A percentile compares a stretch with the other conserved stretches of the same genome.
Conservation (phyloP, 2,329 filamentous ascomycete genomes). For the Claviceps humidiphila region DNA sequence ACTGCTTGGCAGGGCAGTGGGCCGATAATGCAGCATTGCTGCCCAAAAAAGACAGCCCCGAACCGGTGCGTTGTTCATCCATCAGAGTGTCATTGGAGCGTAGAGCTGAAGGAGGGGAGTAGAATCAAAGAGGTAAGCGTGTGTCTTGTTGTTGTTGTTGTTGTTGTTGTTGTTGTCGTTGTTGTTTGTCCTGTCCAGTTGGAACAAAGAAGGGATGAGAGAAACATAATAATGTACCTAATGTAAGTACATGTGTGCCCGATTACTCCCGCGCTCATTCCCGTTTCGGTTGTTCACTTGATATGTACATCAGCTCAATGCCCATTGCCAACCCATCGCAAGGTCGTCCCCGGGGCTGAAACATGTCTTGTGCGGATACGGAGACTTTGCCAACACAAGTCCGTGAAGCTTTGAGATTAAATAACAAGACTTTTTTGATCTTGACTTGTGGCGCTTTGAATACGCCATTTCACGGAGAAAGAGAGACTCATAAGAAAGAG, state of each 20-base stretch:
- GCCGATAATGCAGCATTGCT: slow-evolving; percentile 5
- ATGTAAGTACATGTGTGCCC: not conserved
- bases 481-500: not conserved
- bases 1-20: slow-evolving; percentile 1
- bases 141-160: too few relatives aligned
- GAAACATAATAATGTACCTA: not conserved
- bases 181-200: not conserved
- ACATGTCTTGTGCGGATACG: too few relatives aligned
- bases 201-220: not conserved
- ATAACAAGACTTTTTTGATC: too few relatives aligned
- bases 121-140: too few relatives aligned
- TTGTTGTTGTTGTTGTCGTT: too few relatives aligned
- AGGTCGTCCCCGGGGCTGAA: too few relatives aligned
- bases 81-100: not conserved
- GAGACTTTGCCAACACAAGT: too few relatives aligned
- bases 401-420: too few relatives aligned
- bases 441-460: too few relatives aligned
- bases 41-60: slow-evolving; percentile 1
- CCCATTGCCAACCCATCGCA: not conserved
- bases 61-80: not conserved
- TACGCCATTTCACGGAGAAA: not conserved
- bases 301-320: not conserved
- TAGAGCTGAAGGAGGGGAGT: too few relatives aligned
- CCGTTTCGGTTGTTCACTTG: not conserved
- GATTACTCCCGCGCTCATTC: not conserved